Evolutionary conservation across 164 flowering plant species (phyloP).

Genomic region (Chimonanthus salicifolius): DNA sequence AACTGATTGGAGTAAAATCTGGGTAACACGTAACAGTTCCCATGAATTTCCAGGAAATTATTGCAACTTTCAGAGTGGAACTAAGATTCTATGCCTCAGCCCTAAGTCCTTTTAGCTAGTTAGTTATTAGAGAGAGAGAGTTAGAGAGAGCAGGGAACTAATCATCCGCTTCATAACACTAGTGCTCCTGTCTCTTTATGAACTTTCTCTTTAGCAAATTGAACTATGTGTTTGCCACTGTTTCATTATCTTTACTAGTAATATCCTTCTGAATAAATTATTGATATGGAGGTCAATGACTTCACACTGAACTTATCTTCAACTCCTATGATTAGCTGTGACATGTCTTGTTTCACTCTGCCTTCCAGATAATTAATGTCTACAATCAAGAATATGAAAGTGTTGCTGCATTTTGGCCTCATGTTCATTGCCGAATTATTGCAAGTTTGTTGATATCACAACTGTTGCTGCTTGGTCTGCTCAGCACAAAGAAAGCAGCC

Average conservation of each 20-base stretch:
- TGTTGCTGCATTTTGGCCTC: conserved; percentile 96
- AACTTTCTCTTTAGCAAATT: neutral
- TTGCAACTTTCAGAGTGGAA: too few species aligned
- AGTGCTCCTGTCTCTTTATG: too few species aligned
- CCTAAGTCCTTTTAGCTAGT: too few species aligned
- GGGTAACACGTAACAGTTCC: too few species aligned
- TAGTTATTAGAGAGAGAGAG: too few species aligned
- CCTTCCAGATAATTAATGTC: conserved; percentile 78
- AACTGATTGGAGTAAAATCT: too few species aligned
- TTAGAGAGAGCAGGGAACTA: too few species aligned
- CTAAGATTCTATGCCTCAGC: too few species aligned
- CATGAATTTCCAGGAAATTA: too few species aligned
- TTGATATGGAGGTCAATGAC: neutral
- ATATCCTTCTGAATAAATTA: too few species aligned
- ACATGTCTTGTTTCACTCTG: neutral
- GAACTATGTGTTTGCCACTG: neutral
- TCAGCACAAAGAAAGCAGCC: conserved; percentile 86
- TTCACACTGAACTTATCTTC: neutral
- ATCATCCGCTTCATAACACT: too few species aligned
- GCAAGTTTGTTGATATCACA: conserved; percentile 87
- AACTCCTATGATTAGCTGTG: neutral
- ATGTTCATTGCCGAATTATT: conserved; percentile 81
- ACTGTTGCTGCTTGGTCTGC: conserved; percentile 75
- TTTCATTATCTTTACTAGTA: neutral
- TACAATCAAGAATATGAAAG: conserved; percentile 90